Percentiles rank a stretch among this genome's conserved stretches.
phyloP scores from a whole-genome alignment of 768 basidiomycete genomes.

The Pleurotus platypus region DNA sequence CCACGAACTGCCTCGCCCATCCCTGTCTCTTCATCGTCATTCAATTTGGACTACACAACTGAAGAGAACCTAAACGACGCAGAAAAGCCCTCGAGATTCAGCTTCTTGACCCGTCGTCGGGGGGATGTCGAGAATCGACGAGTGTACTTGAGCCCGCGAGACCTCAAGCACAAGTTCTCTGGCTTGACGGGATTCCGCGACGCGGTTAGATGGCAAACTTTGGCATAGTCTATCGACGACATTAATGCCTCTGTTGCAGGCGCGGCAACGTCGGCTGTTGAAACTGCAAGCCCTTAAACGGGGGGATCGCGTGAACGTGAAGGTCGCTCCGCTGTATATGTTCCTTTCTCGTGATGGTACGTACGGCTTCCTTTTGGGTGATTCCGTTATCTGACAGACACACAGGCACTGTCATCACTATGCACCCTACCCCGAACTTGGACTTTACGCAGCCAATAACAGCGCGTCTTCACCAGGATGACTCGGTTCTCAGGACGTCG shows the following conservation, averaged over 20 bases:
- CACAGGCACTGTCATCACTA: slow-evolving; percentile 56
- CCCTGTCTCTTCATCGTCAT: slow-evolving; percentile 17
- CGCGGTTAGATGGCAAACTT: neutral
- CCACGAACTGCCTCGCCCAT: slow-evolving; percentile 33
- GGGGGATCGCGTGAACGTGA: slow-evolving; percentile 53
- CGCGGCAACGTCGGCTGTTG: slow-evolving; percentile 18
- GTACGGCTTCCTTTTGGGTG: neutral
- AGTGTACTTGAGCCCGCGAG: neutral
- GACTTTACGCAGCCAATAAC: slow-evolving; percentile 53
- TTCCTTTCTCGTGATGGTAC: slow-evolving; percentile 61
- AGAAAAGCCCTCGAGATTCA: neutral
- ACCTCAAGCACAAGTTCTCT: neutral
- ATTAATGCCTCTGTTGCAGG: slow-evolving; percentile 7
- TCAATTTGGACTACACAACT: neutral
- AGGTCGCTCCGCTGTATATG: slow-evolving; percentile 57
- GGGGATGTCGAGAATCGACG: neutral
- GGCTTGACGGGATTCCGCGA: neutral
- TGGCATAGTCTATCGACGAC: no score
- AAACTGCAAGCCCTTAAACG: slow-evolving; percentile 31
- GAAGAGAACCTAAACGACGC: neutral
- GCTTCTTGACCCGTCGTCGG: no score
- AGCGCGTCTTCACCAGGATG: slow-evolving; percentile 50
- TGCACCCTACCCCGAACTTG: slow-evolving; percentile 42
- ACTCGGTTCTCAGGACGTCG: slow-evolving; percentile 58
- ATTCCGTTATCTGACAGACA: neutral